These are phyloP conservation scores for Pseudocercospora crystallina DNA, from an alignment of 2,329 filamentous ascomycete genomes.

Conservation along the genomic window DNA sequence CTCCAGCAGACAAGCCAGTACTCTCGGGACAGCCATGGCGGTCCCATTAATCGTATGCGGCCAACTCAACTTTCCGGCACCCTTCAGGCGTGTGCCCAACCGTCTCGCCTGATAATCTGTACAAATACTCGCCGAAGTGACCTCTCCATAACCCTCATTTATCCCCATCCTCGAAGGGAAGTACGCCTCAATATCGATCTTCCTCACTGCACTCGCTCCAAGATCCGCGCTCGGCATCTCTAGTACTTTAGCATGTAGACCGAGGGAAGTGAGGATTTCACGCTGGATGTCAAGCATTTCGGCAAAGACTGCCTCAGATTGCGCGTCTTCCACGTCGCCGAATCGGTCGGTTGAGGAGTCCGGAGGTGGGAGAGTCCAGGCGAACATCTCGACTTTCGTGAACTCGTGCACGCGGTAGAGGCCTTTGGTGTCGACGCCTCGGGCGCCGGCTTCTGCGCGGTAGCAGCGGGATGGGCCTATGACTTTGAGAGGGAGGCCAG, in stretches of 20 bases:
- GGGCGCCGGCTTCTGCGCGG: constrained; percentile 87
- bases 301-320: constrained; percentile 64
- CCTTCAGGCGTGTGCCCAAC: constrained; percentile 70
- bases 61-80: constrained; percentile 62
- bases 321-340: constrained; percentile 30
- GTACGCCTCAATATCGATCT: constrained; percentile 90
- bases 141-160: constrained; percentile 83
- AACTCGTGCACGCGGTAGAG: constrained; percentile 98
- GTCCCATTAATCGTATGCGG: constrained; percentile 94
- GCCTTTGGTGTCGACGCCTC: constrained; percentile 88
- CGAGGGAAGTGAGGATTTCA: constrained; percentile 74
- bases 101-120: constrained; percentile 91
- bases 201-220: constrained; percentile 81
- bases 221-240: constrained; percentile 91
- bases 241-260: constrained; percentile 80
- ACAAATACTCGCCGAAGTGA: constrained; percentile 86
- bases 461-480: constrained; percentile 91
- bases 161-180: constrained; percentile 75
- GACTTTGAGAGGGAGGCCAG: constrained; percentile 71
- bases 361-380: constrained; percentile 63
- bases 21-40: constrained; percentile 83
- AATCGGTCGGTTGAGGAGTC: constrained; percentile 27
- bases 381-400: constrained; percentile 97
- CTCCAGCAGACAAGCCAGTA: constrained; percentile 85
- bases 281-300: constrained; percentile 87